Evolutionary conservation across 345 rosid species (phyloP).

Genomic region (Cardamine occulta): DNA sequence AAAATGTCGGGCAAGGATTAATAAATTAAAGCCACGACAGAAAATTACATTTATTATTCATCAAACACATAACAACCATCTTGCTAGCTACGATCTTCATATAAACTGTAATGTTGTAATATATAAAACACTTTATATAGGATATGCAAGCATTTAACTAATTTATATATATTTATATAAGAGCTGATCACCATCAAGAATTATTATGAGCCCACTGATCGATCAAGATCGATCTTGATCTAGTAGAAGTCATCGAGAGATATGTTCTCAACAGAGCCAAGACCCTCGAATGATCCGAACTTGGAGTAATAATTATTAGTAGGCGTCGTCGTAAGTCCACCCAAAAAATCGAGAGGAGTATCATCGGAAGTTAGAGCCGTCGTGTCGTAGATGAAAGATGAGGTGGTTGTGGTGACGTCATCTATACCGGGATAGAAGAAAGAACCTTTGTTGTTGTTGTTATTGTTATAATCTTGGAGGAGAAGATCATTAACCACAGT

Average conservation of each 20-base stretch:
- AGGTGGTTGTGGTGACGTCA: conserved; percentile 37
- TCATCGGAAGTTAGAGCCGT: conserved; percentile 64
- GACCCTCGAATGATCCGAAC: conserved; percentile 60
- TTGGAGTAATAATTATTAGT: conserved; percentile 48
- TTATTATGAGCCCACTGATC: conserved; percentile 30
- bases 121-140: conserved; percentile 14
- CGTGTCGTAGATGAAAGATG: conserved; percentile 83
- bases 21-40: conserved; percentile 30
- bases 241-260: conserved; percentile 78
- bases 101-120: conserved; percentile 31
- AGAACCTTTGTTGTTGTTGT: conserved; percentile 51
- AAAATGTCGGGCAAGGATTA: conserved; percentile 16
- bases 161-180: not conserved
- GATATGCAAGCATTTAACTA: conserved; percentile 25
- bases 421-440: conserved; percentile 52
- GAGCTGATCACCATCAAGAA: conserved; percentile 35
- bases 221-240: not conserved
- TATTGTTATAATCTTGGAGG: conserved; percentile 36
- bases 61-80: conserved; percentile 5
- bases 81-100: conserved; percentile 34
- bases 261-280: conserved; percentile 79
- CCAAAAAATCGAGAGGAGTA: conserved; percentile 82
- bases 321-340: conserved; percentile 62
- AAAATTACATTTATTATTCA: conserved; percentile 33
- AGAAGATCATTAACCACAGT: conserved; percentile 53